These are phyloP conservation scores for Euphorbia celastroides DNA, from an alignment of 441 rosid genomes.

Conservation along the genomic window DNA sequence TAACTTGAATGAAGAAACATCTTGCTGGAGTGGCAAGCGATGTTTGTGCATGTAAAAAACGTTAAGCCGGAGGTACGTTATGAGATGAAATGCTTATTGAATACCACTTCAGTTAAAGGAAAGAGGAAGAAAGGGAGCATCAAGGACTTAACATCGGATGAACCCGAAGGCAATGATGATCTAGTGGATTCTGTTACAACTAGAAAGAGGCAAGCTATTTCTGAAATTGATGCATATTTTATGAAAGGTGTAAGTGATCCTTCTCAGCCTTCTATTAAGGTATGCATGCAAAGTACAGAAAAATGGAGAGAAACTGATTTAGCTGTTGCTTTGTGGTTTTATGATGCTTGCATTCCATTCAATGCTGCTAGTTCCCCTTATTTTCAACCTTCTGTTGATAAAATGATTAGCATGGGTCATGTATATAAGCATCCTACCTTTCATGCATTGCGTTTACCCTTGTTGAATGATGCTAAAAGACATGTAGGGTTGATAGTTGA, in stretches of 20 bases:
- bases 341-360: not conserved
- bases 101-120: not conserved
- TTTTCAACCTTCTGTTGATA: not conserved
- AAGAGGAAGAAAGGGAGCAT: not conserved
- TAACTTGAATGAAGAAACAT: not conserved
- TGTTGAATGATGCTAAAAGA: no score
- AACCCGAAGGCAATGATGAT: not conserved
- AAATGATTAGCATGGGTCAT: not conserved
- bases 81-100: not conserved
- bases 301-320: not conserved
- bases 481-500: conserved; percentile 1
- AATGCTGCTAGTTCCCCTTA: not conserved
- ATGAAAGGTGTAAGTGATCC: not conserved
- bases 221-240: not conserved
- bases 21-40: not conserved
- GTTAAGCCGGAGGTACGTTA: not conserved
- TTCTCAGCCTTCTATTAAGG: not conserved
- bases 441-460: no score
- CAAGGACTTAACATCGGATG: not conserved
- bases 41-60: not conserved
- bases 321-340: not conserved
- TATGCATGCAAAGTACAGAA: not conserved
- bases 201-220: not conserved
- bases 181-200: not conserved
- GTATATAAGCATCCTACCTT: not conserved